These are phyloP conservation scores for Onygenales sp. DNA, from an alignment of 2,329 filamentous ascomycete genomes.

Conservation along the genomic window DNA sequence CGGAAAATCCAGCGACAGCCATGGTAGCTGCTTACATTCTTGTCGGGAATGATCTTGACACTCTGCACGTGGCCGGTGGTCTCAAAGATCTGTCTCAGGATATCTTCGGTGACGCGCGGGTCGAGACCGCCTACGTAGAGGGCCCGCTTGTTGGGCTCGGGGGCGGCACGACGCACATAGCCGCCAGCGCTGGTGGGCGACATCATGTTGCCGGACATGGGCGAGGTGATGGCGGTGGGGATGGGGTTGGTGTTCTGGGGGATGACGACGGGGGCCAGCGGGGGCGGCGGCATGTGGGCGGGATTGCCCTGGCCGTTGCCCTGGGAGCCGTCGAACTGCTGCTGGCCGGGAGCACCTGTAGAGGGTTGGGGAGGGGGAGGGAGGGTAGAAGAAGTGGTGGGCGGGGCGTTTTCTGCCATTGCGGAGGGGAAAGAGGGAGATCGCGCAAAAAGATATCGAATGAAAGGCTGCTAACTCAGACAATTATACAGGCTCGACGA, in stretches of 20 bases:
- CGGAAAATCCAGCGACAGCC: background rate
- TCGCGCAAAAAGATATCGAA: conserved; percentile 14
- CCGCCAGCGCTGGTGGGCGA: conserved; percentile 75
- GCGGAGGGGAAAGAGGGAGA: conserved; percentile 22
- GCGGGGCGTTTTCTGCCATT: conserved; percentile 71
- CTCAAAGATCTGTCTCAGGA: conserved; percentile 95
- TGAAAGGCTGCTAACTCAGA: conserved; percentile 15
- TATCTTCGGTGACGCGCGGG: conserved; percentile 89
- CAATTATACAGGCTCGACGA: conserved; percentile 5
- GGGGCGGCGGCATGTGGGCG: conserved; percentile 78
- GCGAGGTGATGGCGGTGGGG: conserved; percentile 83
- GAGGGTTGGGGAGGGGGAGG: conserved; percentile 60
- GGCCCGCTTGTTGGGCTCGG: conserved; percentile 96
- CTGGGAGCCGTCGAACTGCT: conserved; percentile 61
- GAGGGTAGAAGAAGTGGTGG: conserved; percentile 54
- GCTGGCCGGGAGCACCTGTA: conserved; percentile 58
- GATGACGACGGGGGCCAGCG: conserved; percentile 74
- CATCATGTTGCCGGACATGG: conserved; percentile 68
- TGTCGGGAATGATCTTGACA: conserved; percentile 99
- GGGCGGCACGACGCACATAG: conserved; percentile 80
- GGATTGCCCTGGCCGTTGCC: conserved; percentile 58
- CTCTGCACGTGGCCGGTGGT: conserved; percentile 96
- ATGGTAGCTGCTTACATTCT: conserved; percentile 65
- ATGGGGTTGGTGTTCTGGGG: conserved; percentile 95
- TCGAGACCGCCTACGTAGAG: conserved; percentile 93